These are phyloP conservation scores for Phlegmacium glaucopus DNA, from an alignment of 768 basidiomycete species.

Conservation along the genomic window DNA sequence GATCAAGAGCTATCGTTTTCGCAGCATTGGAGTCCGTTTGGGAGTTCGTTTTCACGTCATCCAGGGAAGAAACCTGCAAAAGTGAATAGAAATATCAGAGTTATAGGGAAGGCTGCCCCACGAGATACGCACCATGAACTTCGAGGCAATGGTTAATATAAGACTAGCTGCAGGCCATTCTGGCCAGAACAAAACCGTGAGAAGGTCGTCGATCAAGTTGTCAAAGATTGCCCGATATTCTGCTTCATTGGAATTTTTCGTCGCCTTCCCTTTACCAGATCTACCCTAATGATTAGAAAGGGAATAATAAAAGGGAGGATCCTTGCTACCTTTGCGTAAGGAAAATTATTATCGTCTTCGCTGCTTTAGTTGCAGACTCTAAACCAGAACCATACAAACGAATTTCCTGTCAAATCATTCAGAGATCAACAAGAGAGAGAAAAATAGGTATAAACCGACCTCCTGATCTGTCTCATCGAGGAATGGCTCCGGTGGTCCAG, in stretches of 20 bases:
- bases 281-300: constrained; percentile 29
- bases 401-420: constrained; percentile 49
- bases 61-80: constrained; percentile 70
- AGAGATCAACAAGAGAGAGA: neutral
- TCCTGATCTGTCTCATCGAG: constrained; percentile 69
- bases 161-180: constrained; percentile 96
- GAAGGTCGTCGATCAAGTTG: constrained; percentile 82
- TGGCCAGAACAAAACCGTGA: constrained; percentile 88
- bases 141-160: constrained; percentile 74
- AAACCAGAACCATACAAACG: constrained; percentile 66
- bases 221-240: constrained; percentile 95
- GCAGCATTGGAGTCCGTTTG: constrained; percentile 78
- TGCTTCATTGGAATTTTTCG: constrained; percentile 89
- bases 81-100: neutral
- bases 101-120: neutral
- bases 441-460: constrained; percentile 28
- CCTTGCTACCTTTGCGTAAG: constrained; percentile 55
- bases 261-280: constrained; percentile 83
- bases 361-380: constrained; percentile 81
- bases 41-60: constrained; percentile 70
- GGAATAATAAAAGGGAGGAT: neutral
- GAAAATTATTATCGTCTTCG: constrained; percentile 79
- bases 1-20: constrained; percentile 88
- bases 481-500: constrained; percentile 39
- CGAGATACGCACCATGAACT: constrained; percentile 67